These are phyloP conservation scores for Cornus controversa DNA, from an alignment of 148 eudicot genomes.

Conservation along the genomic window DNA sequence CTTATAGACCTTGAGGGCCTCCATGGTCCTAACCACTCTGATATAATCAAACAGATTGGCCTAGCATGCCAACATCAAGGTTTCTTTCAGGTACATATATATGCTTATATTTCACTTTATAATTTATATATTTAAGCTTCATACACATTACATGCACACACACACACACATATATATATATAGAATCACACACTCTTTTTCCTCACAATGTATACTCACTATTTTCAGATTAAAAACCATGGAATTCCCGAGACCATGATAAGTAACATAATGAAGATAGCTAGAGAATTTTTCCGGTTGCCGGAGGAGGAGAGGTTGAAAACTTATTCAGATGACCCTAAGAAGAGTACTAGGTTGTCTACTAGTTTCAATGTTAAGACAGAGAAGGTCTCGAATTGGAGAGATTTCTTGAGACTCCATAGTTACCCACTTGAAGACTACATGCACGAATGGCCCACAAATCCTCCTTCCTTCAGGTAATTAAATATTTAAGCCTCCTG, in stretches of 20 bases:
- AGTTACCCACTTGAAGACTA: conserved; percentile 14
- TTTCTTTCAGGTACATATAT: conserved; percentile 11
- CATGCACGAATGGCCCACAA: conserved; percentile 15
- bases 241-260: conserved; percentile 3
- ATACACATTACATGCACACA: no score
- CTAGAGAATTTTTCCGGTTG: conserved; percentile 5
- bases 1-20: conserved; percentile 5
- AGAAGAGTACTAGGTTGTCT: conserved; percentile 10
- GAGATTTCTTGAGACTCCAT: conserved; percentile 17
- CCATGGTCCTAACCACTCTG: background rate
- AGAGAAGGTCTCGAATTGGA: conserved; percentile 16
- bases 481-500: background rate
- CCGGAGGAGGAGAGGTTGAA: conserved; percentile 11
- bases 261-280: background rate
- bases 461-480: conserved; percentile 7
- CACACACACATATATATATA: no score
- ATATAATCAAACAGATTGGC: conserved; percentile 8
- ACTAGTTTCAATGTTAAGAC: conserved; percentile 9
- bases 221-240: conserved; percentile 10
- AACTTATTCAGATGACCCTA: conserved; percentile 8
- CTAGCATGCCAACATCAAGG: conserved; percentile 11
- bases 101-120: no score
- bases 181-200: background rate
- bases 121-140: no score
- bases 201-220: background rate